Base-by-base conservation (phyloP, 1,284 basidiomycete genomes). In the Inonotus obliquus region DNA sequence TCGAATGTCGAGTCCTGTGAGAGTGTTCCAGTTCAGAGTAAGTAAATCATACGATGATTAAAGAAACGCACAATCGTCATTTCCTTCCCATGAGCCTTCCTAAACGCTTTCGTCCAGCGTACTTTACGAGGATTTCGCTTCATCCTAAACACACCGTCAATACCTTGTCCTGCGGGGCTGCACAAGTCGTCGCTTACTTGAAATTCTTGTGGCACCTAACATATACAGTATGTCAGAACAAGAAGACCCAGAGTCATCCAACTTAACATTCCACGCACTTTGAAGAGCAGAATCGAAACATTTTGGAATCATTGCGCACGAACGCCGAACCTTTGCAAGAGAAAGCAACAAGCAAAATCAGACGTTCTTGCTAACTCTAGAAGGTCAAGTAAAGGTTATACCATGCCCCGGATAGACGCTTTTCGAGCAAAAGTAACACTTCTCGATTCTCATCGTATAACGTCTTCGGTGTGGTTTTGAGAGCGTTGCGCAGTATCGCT, bases 91-190 rank as follows among this genome's bases (percentile, higher is more conserved):
- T 95, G 93, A 25, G 97, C 94, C 75, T 96, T 98, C 69, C 97
- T 86, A 85, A 99, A 99, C 17, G 97, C 97, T 77, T 99, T 99
- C 59, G 97, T 99, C 97, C 97, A 99, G 70, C 94, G 85, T 56
- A 99, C 96, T 79, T 99, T 99, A 67, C 97, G 87, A 54, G 97
- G 97, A 78, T 99, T 99, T 56, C 97, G 91, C 81, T 99, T 99
- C 96, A 99, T 98, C 78, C 94, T 96, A 69, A 5, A 60, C 14
- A 48, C 63, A 61, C 19, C 27, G 44, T 69, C 54, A 64, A 32
- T 1, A 63, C 57, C 7, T 55, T 32, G 57, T 37, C 11, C 29
- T 4, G 1, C 6, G 4, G 35, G 11, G 47, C 17, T 7, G 21
- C 35, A 32, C 57, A 39, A 56, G 47, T 19, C 47, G 10, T 67